These are phyloP conservation scores for Myotisia sp. DNA, from an alignment of 2,329 filamentous ascomycete genomes.

Conservation along the genomic window DNA sequence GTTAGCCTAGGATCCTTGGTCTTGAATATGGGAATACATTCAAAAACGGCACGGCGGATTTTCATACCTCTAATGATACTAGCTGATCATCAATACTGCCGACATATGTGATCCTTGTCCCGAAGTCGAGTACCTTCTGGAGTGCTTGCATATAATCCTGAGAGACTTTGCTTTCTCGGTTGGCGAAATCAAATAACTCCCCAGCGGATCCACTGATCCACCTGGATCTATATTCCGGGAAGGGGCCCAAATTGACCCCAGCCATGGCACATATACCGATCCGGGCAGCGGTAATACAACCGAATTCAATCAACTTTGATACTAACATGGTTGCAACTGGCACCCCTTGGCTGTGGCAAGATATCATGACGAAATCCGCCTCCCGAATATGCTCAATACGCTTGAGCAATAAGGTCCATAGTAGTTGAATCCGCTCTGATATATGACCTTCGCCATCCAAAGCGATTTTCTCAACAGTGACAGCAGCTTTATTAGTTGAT, in stretches of 20 bases:
- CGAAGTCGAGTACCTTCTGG: conserved; percentile 58
- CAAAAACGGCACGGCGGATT: conserved; percentile 4
- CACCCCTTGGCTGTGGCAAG: conserved; percentile 89
- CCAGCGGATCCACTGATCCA: conserved; percentile 83
- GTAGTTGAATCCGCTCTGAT: conserved; percentile 69
- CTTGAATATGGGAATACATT: no score
- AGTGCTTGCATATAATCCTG: conserved; percentile 66
- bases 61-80: conserved; percentile 70
- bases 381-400: conserved; percentile 82
- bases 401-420: conserved; percentile 90
- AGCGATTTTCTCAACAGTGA: conserved; percentile 85
- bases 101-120: conserved; percentile 71
- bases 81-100: conserved; percentile 96
- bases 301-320: conserved; percentile 81
- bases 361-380: conserved; percentile 82
- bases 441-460: conserved; percentile 92
- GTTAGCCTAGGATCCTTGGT: not conserved
- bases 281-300: conserved; percentile 59
- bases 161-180: conserved; percentile 66
- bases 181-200: conserved; percentile 86
- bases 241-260: conserved; percentile 85
- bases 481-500: conserved; percentile 54
- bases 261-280: conserved; percentile 83
- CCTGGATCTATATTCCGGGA: conserved; percentile 77
- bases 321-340: conserved; percentile 86